Percentiles rank a stretch among this genome's conserved stretches.
phyloP scores from a whole-genome alignment of 495 filamentous ascomycete species.

The Neurospora sp. region DNA sequence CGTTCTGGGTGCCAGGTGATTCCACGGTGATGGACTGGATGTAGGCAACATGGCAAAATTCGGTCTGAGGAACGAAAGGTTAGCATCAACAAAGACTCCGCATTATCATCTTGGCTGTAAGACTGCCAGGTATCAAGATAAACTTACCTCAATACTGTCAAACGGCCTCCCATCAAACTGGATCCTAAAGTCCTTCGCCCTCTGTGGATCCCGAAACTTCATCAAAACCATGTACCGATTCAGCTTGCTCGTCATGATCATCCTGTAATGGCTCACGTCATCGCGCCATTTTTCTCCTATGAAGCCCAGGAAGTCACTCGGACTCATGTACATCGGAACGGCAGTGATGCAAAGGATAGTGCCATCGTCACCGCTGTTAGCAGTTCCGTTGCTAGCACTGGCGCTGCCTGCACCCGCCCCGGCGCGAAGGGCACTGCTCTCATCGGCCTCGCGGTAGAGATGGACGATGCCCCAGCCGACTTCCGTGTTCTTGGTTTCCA shows the following conservation, averaged over 20 bases:
- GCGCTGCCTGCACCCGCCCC: background rate
- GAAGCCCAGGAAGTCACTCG: constrained; percentile 85
- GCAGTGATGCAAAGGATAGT: constrained; percentile 92
- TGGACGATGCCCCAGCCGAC: constrained; percentile 91
- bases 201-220: constrained; percentile 74
- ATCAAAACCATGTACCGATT: constrained; percentile 96
- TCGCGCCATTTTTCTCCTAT: constrained; percentile 83
- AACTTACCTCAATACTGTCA: constrained; percentile 80
- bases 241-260: constrained; percentile 79
- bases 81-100: constrained; percentile 12
- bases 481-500: constrained; percentile 67
- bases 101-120: background rate
- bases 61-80: constrained; percentile 48
- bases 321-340: constrained; percentile 86
- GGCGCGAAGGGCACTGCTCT: constrained; percentile 33
- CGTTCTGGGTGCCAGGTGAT: constrained; percentile 18
- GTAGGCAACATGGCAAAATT: constrained; percentile 93
- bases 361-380: constrained; percentile 19
- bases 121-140: background rate
- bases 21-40: constrained; percentile 76
- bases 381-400: constrained; percentile 10
- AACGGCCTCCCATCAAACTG: constrained; percentile 94
- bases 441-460: constrained; percentile 77
- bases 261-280: constrained; percentile 86
- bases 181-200: constrained; percentile 68